Evolutionary conservation across 2,329 filamentous ascomycete species (phyloP).

Genomic region (Fusarium sp.): DNA sequence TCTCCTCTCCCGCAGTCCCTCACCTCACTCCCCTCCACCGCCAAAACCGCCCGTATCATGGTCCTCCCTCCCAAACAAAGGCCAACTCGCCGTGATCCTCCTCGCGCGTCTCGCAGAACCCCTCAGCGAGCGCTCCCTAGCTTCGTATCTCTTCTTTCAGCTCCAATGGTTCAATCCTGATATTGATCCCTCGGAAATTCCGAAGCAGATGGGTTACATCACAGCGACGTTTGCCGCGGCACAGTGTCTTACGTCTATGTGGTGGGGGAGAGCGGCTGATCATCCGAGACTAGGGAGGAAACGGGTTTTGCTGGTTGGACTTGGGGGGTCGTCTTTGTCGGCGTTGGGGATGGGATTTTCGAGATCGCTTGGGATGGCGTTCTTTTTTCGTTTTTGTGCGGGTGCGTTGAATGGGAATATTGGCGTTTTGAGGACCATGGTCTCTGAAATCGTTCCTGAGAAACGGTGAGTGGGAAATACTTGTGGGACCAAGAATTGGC

Average conservation of each 20-base stretch:
- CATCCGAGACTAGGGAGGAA: constrained; percentile 75
- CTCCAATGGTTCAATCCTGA: constrained; percentile 76
- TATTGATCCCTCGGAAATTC: constrained; percentile 70
- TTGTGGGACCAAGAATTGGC: too few relatives aligned
- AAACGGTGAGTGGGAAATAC: constrained; percentile 9
- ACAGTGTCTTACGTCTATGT: constrained; percentile 83
- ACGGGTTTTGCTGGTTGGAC: constrained; percentile 78
- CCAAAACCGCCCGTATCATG: neutral
- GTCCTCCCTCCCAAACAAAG: constrained; percentile 74
- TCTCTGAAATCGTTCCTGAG: constrained; percentile 29
- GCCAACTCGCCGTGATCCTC: constrained; percentile 80
- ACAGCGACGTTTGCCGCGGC: constrained; percentile 82
- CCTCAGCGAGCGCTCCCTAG: constrained; percentile 78
- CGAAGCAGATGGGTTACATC: constrained; percentile 79
- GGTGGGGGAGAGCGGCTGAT: constrained; percentile 80
- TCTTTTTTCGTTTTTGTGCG: constrained; percentile 73
- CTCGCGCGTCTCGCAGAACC: constrained; percentile 84
- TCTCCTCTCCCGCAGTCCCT: neutral
- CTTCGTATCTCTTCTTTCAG: constrained; percentile 87
- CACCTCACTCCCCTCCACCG: neutral
- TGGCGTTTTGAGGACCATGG: constrained; percentile 79
- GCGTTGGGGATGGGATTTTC: constrained; percentile 71
- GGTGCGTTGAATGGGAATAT: constrained; percentile 78
- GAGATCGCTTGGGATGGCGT: constrained; percentile 73
- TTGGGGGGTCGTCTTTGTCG: constrained; percentile 68